Percentiles rank a stretch among this genome's conserved stretches.
Conservation (phyloP, 441 rosid genomes). For the Jatropha multifida region DNA sequence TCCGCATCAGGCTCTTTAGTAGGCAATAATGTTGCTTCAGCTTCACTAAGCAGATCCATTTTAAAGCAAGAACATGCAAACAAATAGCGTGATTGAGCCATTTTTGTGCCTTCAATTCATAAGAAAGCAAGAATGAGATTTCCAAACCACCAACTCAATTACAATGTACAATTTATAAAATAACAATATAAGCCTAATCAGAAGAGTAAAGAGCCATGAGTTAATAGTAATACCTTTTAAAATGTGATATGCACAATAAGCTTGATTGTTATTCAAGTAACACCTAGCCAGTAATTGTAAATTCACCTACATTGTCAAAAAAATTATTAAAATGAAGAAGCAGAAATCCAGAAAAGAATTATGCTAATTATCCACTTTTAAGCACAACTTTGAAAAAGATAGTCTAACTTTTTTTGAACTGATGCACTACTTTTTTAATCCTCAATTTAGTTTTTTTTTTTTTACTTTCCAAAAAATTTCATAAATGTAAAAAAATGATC, state of each 20-base stretch:
- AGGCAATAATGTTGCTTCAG: slow-evolving; percentile 77
- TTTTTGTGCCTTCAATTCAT: slow-evolving; percentile 63
- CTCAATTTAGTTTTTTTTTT: not conserved
- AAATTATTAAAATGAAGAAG: not conserved
- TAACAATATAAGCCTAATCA: not conserved
- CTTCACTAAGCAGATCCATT: slow-evolving; percentile 92
- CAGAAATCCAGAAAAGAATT: not conserved
- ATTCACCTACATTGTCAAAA: slow-evolving; percentile 24
- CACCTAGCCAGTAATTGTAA: slow-evolving; percentile 76
- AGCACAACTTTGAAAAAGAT: not conserved
- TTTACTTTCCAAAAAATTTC: not conserved
- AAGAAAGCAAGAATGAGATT: slow-evolving; percentile 6
- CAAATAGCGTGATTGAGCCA: slow-evolving; percentile 89
- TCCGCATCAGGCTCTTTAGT: slow-evolving; percentile 68
- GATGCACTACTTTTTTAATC: not conserved
- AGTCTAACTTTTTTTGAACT: not conserved
- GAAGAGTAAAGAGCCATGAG: not conserved
- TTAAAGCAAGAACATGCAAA: slow-evolving; percentile 91
- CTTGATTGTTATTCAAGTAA: slow-evolving; percentile 82
- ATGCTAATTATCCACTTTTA: too few relatives aligned
- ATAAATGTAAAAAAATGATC: not conserved
- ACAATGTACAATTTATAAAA: not conserved
- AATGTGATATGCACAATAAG: slow-evolving; percentile 79
- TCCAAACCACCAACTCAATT: not conserved
- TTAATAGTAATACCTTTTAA: slow-evolving; percentile 53